Base-by-base conservation (phyloP, 2,329 filamentous ascomycete species). In the Drechmeria coniospora region DNA sequence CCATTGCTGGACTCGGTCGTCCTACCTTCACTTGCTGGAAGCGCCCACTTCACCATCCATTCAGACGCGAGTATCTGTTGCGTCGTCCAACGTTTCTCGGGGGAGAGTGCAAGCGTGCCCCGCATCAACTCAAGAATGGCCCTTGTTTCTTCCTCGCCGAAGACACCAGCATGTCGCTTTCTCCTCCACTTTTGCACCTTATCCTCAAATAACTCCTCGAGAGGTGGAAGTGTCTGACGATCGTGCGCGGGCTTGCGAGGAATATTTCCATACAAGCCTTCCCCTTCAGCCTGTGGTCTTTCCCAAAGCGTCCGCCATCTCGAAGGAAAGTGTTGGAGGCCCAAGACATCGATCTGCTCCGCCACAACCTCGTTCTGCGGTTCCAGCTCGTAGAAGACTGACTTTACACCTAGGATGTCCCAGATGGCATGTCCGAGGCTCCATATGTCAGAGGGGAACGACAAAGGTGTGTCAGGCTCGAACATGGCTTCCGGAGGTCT, bases 11-110 rank as follows among this genome's bases (percentile, higher is more conserved):
- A n/a, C n/a, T n/a, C n/a, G n/a, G n/a, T n/a, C n/a, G n/a, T n/a
- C n/a, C n/a, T n/a, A n/a, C n/a, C n/a, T n/a, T n/a, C n/a, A n/a
- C n/a, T n/a, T n/a, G n/a, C 23, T 25, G 29, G 29, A 20, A 23
- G 23, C 15, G 35, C 44, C 49, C 47, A 53, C 21, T 46, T 50
- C 1, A 40, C 34, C 41, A 53, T 50, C 48, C 48, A 53, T 16
- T 50, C 41, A 1, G 45, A 53, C 28, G 28, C 27, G 9, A 53
- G 30, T 2, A 54, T 42, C 23, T 46, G 37, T 8, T 47, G 34
- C 12, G 36, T 40, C 12, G 44, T 45, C 13, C 37, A 36, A 27
- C 50, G 37, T 7, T 47, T 38, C 28, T 46, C 40, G 1, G 44
- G 44, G 9, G 34, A 32, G 15, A 46, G 50, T 20, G 19, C 27